These are phyloP conservation scores for Tulasnella sp. DNA, from an alignment of 768 basidiomycete species.

Conservation along the genomic window DNA sequence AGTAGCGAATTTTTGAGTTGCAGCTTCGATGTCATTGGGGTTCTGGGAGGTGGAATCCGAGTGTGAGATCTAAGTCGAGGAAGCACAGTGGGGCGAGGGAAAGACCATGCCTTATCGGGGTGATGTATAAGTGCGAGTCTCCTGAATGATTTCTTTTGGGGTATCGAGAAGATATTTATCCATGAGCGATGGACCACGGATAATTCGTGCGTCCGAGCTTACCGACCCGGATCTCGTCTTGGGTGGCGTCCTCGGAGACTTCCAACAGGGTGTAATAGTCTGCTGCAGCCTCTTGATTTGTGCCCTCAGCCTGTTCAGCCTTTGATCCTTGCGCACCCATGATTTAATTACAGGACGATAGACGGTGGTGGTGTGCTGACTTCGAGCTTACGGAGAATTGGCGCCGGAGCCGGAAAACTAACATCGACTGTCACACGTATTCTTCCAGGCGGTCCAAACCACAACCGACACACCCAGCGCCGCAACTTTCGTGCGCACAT, in stretches of 20 bases:
- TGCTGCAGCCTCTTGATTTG: constrained; percentile 35
- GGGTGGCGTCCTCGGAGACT: constrained; percentile 73
- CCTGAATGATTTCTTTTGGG: constrained; percentile 68
- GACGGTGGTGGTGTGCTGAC: not conserved
- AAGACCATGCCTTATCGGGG: constrained; percentile 52
- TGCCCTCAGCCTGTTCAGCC: constrained; percentile 35
- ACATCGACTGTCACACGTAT: constrained; percentile 7
- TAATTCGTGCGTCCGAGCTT: not conserved
- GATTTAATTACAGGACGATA: not conserved
- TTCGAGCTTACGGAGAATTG: not conserved
- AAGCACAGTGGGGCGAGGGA: not conserved
- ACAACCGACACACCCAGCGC: constrained; percentile 15
- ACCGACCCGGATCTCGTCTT: constrained; percentile 83
- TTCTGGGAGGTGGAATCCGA: constrained; percentile 51
- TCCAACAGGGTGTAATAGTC: constrained; percentile 84
- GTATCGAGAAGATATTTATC: not conserved
- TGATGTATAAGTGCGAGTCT: constrained; percentile 79
- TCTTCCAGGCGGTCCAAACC: constrained; percentile 3
- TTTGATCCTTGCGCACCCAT: constrained; percentile 74
- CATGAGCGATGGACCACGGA: constrained; percentile 3
- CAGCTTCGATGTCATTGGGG: constrained; percentile 70
- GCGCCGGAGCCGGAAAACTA: not conserved
- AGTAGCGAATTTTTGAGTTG: constrained; percentile 80
- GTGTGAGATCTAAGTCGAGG: not conserved
- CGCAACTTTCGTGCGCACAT: not conserved